Conservation (phyloP, 1,284 basidiomycete genomes). For the Rhodofomes roseus region DNA sequence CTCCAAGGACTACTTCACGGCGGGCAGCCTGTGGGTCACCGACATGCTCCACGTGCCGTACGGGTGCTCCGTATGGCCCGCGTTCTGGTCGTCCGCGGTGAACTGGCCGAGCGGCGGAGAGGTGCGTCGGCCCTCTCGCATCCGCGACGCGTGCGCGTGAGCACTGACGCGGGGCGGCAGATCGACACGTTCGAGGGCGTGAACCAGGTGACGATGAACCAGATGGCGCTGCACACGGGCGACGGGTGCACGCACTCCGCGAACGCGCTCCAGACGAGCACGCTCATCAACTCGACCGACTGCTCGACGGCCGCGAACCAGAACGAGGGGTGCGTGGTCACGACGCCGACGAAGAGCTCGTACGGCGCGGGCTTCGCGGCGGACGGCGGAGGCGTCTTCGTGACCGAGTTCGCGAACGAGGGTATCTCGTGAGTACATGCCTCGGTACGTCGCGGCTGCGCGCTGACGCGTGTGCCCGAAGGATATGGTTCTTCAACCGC, state of each 20-base stretch:
- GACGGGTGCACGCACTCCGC: slow-evolving; percentile 53
- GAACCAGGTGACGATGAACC: slow-evolving; percentile 56
- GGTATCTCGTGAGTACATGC: slow-evolving; percentile 54
- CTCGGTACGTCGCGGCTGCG: neutral
- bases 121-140: no score
- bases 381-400: slow-evolving; percentile 67
- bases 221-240: slow-evolving; percentile 69
- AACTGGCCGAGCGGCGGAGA: slow-evolving; percentile 61
- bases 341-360: slow-evolving; percentile 46
- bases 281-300: slow-evolving; percentile 54
- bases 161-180: slow-evolving; percentile 6
- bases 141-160: neutral
- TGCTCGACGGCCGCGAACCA: slow-evolving; percentile 51
- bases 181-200: slow-evolving; percentile 79
- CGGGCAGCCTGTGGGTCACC: slow-evolving; percentile 65
- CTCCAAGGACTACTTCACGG: slow-evolving; percentile 49
- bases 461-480: slow-evolving; percentile 20
- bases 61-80: slow-evolving; percentile 77
- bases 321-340: slow-evolving; percentile 62
- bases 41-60: slow-evolving; percentile 70
- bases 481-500: slow-evolving; percentile 76
- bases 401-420: slow-evolving; percentile 62
- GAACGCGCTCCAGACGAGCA: slow-evolving; percentile 45
- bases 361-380: slow-evolving; percentile 64
- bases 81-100: slow-evolving; percentile 61